Percentiles rank a stretch among this genome's conserved stretches.
Evolutionary conservation across 176 grass and related monocot genomes (phyloP).

Genomic region (Coix lacrymajobi): DNA sequence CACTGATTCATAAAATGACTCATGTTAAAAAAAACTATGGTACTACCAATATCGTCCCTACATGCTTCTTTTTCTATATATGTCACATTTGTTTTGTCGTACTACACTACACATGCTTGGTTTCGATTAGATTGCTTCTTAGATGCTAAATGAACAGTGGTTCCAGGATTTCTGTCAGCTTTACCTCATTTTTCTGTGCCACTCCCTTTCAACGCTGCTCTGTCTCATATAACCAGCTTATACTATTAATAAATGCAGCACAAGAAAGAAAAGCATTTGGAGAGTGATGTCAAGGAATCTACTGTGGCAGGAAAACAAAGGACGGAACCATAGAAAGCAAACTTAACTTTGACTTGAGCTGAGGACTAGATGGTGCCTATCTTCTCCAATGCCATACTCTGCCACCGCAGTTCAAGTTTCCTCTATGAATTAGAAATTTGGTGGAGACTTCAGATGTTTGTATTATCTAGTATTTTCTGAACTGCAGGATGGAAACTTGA

Average conservation of each 20-base stretch:
- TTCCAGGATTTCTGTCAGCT: not conserved
- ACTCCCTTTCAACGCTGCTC: not conserved
- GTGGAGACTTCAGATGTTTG: not conserved
- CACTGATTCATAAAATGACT: not conserved
- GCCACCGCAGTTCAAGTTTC: not conserved
- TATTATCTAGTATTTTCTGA: not conserved
- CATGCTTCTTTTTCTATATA: not conserved
- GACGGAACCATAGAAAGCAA: not conserved
- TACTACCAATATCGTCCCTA: not conserved
- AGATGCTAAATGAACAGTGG: not conserved
- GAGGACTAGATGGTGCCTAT: not conserved
- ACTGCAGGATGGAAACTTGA: not conserved
- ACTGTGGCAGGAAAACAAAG: not conserved
- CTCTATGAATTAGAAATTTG: not conserved
- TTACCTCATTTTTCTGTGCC: not conserved
- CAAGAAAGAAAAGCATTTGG: not conserved
- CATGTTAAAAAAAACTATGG: not conserved
- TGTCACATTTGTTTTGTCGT: not conserved
- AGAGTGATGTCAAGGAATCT: slow-evolving; percentile 17
- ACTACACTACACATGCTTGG: not conserved
- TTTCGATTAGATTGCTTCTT: not conserved
- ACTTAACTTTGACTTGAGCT: not conserved
- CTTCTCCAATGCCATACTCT: not conserved
- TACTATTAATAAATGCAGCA: slow-evolving; percentile 5
- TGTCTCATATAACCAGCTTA: not conserved